Evolutionary conservation across 805 yeast species (phyloP).

Genomic region (Pichia exigua): DNA sequence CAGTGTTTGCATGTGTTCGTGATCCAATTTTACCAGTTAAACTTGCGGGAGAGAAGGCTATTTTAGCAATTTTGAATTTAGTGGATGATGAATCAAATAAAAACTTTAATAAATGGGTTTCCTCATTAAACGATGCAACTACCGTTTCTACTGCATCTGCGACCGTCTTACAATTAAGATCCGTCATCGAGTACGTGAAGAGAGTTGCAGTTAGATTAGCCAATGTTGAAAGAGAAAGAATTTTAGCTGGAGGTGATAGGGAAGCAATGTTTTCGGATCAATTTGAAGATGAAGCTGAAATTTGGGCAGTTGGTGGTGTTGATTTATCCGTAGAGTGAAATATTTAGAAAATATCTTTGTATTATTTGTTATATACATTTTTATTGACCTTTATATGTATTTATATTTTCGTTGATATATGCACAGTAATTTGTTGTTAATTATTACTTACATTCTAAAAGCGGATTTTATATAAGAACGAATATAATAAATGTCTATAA

Average conservation of each 20-base stretch:
- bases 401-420: not conserved
- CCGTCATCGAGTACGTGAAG: constrained; percentile 80
- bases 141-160: constrained; percentile 38
- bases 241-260: constrained; percentile 83
- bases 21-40: constrained; percentile 88
- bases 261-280: constrained; percentile 80
- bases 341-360: not conserved
- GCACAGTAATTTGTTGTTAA: too few species aligned
- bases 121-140: constrained; percentile 28
- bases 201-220: constrained; percentile 89
- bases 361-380: not conserved
- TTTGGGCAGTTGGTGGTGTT: constrained; percentile 81
- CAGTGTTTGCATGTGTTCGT: constrained; percentile 75
- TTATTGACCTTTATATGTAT: not conserved
- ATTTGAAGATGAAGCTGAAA: constrained; percentile 77
- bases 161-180: constrained; percentile 50
- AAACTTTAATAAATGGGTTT: constrained; percentile 61
- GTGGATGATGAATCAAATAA: constrained; percentile 52
- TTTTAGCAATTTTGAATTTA: constrained; percentile 59
- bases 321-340: constrained; percentile 31
- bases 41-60: constrained; percentile 90
- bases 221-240: constrained; percentile 75
- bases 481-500: not conserved
- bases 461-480: not conserved
- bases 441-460: too few species aligned